These are phyloP conservation scores for Monosporozyma unispora DNA, from an alignment of 805 yeast species.

Conservation along the genomic window DNA sequence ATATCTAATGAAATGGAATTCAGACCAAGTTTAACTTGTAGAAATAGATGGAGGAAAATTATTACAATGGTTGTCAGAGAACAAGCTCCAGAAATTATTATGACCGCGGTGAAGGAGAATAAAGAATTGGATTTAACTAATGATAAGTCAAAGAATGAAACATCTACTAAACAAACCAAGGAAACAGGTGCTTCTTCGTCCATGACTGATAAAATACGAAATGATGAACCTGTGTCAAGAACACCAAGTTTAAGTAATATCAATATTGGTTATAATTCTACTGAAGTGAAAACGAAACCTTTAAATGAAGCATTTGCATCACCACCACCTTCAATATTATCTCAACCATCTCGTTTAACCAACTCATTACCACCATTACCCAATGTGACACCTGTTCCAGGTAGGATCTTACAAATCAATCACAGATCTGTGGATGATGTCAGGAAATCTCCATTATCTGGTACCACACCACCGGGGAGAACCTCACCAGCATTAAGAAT, in stretches of 20 bases:
- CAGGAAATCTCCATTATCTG: not conserved
- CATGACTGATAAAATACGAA: not conserved
- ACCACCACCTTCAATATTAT: not conserved
- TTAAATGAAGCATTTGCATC: not conserved
- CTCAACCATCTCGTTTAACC: not conserved
- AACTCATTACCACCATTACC: slow-evolving; percentile 1
- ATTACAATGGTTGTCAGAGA: slow-evolving; percentile 67
- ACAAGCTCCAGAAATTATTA: slow-evolving; percentile 46
- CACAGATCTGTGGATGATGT: not conserved
- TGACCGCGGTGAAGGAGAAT: slow-evolving; percentile 49
- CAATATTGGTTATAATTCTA: not conserved
- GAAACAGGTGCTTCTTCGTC: too few species aligned
- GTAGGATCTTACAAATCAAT: not conserved
- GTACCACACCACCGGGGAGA: not conserved
- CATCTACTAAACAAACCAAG: not conserved
- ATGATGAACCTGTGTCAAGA: not conserved
- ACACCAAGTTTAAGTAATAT: not conserved
- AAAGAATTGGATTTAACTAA: slow-evolving; percentile 26
- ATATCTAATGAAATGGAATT: slow-evolving; percentile 64
- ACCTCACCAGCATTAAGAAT: not conserved
- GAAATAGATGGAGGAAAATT: slow-evolving; percentile 87
- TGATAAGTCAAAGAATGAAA: not conserved
- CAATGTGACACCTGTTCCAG: not conserved
- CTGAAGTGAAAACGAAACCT: not conserved
- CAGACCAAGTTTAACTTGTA: slow-evolving; percentile 79